These are phyloP conservation scores for Beauveria varroae DNA, from an alignment of 2,329 filamentous ascomycete genomes.

Conservation along the genomic window DNA sequence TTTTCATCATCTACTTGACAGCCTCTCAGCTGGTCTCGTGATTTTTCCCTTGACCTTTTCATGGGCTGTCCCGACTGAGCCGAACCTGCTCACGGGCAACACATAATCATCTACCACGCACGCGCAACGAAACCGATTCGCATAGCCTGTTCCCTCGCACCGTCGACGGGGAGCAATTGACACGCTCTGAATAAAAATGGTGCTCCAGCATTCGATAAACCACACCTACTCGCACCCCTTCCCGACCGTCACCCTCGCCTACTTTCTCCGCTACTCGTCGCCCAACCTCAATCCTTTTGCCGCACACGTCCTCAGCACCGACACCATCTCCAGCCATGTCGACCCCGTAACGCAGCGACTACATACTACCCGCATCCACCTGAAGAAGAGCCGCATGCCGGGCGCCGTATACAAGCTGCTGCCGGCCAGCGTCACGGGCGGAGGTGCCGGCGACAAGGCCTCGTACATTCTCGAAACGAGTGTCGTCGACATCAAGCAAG, in stretches of 20 bases:
- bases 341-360: slow-evolving; percentile 68
- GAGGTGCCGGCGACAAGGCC: slow-evolving; percentile 57
- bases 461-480: slow-evolving; percentile 76
- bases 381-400: slow-evolving; percentile 75
- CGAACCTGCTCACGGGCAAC: slow-evolving; percentile 17
- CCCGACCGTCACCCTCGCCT: slow-evolving; percentile 78
- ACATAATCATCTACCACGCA: background rate
- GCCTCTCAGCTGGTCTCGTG: slow-evolving; percentile 3
- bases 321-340: slow-evolving; percentile 68
- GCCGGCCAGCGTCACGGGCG: slow-evolving; percentile 61
- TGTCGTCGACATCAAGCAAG: slow-evolving; percentile 69
- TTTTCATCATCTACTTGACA: background rate
- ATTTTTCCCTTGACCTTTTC: slow-evolving; percentile 10
- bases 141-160: slow-evolving; percentile 1
- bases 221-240: slow-evolving; percentile 76
- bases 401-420: slow-evolving; percentile 68
- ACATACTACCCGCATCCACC: slow-evolving; percentile 70
- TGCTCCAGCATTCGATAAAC: slow-evolving; percentile 57
- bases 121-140: background rate
- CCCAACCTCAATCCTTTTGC: slow-evolving; percentile 68
- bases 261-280: slow-evolving; percentile 78
- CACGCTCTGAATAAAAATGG: slow-evolving; percentile 40
- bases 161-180: slow-evolving; percentile 12
- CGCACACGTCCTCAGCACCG: slow-evolving; percentile 73
- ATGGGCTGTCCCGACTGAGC: slow-evolving; percentile 18